Conservation (phyloP, 495 filamentous ascomycete genomes). For the Penicillium lagena region DNA sequence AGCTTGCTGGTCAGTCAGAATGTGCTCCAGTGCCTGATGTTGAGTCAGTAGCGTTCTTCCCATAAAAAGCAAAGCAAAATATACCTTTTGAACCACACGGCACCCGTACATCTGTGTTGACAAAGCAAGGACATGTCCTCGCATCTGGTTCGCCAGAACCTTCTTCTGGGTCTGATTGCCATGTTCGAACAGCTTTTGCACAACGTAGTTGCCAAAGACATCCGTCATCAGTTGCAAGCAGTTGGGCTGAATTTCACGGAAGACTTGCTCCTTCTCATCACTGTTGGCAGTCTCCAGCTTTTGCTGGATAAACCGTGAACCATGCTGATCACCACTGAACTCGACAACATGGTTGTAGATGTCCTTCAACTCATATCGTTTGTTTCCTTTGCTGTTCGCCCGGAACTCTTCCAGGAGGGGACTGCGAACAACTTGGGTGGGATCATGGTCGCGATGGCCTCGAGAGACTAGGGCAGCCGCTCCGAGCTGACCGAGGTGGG, state of each 20-base stretch:
- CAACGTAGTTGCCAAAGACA: slow-evolving; percentile 97
- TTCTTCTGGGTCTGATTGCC: slow-evolving; percentile 93
- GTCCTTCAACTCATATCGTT: slow-evolving; percentile 83
- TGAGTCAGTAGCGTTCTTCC: slow-evolving; percentile 8
- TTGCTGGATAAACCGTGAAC: slow-evolving; percentile 91
- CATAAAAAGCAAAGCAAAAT: background rate
- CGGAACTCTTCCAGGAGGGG: slow-evolving; percentile 74
- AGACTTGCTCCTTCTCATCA: slow-evolving; percentile 94
- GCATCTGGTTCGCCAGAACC: slow-evolving; percentile 78
- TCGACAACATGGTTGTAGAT: slow-evolving; percentile 88
- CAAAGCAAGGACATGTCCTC: slow-evolving; percentile 68
- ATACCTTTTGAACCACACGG: slow-evolving; percentile 89
- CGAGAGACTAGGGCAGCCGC: slow-evolving; percentile 37
- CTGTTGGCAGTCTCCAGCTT: slow-evolving; percentile 94
- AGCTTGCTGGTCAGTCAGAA: slow-evolving; percentile 85
- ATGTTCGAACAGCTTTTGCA: slow-evolving; percentile 97
- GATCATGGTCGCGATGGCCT: slow-evolving; percentile 58
- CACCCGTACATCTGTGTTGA: slow-evolving; percentile 93
- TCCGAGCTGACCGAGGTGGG: slow-evolving; percentile 14
- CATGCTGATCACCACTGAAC: slow-evolving; percentile 92
- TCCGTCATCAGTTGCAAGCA: slow-evolving; percentile 88
- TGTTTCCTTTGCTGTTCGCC: slow-evolving; percentile 65
- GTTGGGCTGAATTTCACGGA: slow-evolving; percentile 78
- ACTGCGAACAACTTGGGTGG: slow-evolving; percentile 60
- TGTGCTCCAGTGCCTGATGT: slow-evolving; percentile 77